Evolutionary conservation across 1,284 basidiomycete genomes (phyloP), one percentile per base, ranked within the genome.

Genomic region (Exobasidium cylindrosporum): DNA sequence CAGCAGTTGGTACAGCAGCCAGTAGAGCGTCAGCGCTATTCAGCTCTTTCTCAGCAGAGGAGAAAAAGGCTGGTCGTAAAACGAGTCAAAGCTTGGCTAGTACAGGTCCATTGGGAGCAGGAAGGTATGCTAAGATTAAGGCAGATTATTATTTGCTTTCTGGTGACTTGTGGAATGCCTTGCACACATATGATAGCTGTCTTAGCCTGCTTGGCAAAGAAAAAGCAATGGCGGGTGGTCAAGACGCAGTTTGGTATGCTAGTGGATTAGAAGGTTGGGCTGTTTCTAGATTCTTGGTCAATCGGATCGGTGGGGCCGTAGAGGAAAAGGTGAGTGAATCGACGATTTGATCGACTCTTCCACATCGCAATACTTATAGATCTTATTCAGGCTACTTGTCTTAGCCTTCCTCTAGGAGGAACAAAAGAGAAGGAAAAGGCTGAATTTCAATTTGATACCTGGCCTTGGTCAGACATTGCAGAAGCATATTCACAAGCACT

Each of bases 201-300:
- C 64, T 79, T 11, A 65, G 46, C 21, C 58, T 50, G 1, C 26
- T 74, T 1, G 73, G 70, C 2, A 74, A 72, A 43, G 77, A 79
- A 52, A 61, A 73, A 7, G 76, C 76, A 14, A 52, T 79, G n/a
- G 77, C 77, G 1, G 77, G 77, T 13, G 77, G 77, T 13, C 73
- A 74, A 53, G 76, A 79, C 44, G 76, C 77, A 1, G 76, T 77
- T 2, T 79, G 77, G 77, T 78, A 76, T 49, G 77, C 77, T 0
- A 67, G 67, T 32, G 77, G 73, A 4, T 64, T 79, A 21, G 77
- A 79, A 61, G 77, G 77, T 45, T 78, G 76, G 61, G 70, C 73
- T n/a, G 74, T 78, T 2, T 60, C 76, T 1, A 58, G 75, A 4
- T 66, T 68, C 40, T 63, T 79, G 1, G 64, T 73, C 0, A 69